These are phyloP conservation scores for Dorcoceras hygrometricum DNA, from an alignment of 257 asterid genomes.

Conservation along the genomic window DNA sequence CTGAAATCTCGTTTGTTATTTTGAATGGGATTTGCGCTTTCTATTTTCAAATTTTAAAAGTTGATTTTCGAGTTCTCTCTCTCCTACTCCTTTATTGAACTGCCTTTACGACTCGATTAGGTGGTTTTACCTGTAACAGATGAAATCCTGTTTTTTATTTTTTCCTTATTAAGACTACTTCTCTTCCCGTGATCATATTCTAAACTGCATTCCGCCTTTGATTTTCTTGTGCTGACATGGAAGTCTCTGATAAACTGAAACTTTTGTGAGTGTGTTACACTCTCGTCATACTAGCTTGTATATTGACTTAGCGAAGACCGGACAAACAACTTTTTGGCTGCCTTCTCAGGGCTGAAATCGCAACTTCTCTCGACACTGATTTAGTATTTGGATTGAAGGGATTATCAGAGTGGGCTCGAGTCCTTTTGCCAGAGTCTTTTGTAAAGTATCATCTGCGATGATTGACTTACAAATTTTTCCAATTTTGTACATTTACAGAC, in stretches of 20 bases:
- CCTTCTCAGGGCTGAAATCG: neutral
- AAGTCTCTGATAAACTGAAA: neutral
- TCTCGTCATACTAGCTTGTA: neutral
- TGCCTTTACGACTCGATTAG: neutral
- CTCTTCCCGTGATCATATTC: constrained; percentile 14
- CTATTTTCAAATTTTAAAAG: constrained; percentile 31
- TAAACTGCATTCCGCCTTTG: constrained; percentile 13
- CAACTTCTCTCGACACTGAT: neutral
- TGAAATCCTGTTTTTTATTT: constrained; percentile 5
- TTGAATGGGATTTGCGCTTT: constrained; percentile 1
- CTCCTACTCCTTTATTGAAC: neutral
- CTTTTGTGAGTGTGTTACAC: neutral
- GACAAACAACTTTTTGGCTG: neutral
- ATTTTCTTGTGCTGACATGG: neutral
- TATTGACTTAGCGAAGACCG: neutral
- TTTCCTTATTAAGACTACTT: neutral
- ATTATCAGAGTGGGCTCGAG: constrained; percentile 1
- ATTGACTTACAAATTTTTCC: constrained; percentile 3
- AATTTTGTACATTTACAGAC: constrained; percentile 36
- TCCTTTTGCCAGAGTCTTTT: constrained; percentile 10
- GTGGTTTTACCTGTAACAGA: constrained; percentile 19
- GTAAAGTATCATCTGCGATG: constrained; percentile 8
- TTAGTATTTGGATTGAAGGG: neutral
- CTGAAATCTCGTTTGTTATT: constrained; percentile 12
- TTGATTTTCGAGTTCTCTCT: constrained; percentile 9